Base-by-base conservation (phyloP, 306 rosid genomes). In the Acacia acuminata region DNA sequence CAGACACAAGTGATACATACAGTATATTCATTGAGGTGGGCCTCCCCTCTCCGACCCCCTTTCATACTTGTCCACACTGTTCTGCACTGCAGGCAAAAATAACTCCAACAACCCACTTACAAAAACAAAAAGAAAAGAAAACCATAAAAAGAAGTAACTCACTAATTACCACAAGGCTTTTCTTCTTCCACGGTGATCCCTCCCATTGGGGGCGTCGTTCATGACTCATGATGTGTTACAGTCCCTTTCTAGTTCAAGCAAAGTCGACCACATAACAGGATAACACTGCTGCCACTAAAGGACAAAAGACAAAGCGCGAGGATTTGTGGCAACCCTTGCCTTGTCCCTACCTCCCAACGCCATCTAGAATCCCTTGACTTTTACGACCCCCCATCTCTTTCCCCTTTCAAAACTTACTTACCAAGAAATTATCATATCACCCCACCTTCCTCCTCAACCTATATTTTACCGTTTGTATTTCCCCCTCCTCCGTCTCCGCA, bases 311-410 rank as follows among this genome's bases (percentile, higher is more conserved):
- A 22, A 22, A 77, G 80, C 79, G 20, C 32, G 24, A 73, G 53
- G 67, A 15, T 44, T 51, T 51, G 80, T 45, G 80, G 79, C 55
- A 71, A 8, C 44, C 32, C 5, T 2, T 36, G 48, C 32, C 5
- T 2, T 36, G 80, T 85, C 81, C 79, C 78, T 12, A 74, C 80
- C 61, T 38, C 69, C 40, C 11, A 32, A 22, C 40, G 2, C 24
- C 83, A 79, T 87, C 90, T 80, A 85, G 90, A 85, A 83, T 53
- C 32, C 68, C 88, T 24, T 91, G 97, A 93, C 97, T 85, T 88
- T 85, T 12, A 2, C 64, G 30, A 73, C 3, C 73, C 67, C 67
- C 34, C 14, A 38, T 4, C 51, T 19, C 16, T 3, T n/a, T 15
- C 34, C 75, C 10, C n/a, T 63, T 75, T 44, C 32, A 81, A 69